Evolutionary conservation across 306 rosid species (phyloP), one percentile per base, ranked within the genome.

Genomic region (Trifolium repens): DNA sequence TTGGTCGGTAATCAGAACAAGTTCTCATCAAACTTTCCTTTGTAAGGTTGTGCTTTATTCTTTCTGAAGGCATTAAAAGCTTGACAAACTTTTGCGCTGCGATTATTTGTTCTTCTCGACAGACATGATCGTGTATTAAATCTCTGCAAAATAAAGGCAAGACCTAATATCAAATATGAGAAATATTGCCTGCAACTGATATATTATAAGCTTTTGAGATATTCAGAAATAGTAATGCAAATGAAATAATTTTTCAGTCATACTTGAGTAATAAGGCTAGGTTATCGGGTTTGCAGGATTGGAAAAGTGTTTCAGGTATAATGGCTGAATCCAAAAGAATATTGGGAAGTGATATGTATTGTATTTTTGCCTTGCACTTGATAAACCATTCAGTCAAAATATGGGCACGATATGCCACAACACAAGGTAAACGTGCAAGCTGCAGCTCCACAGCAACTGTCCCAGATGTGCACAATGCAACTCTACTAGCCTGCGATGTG

Each of bases 381-480:
- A 94, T 79, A 35, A 86, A 68, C 97, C 89, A 90, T 84, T 91
- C 96, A 0, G 97, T 94, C 82, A 94, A 78, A 71, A 91, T 82
- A 85, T 91, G 91, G 35, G 98, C 97, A 79, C 94, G 87, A 77
- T 91, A 94, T 27, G 91, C 94, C 32, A 94, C 91, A 37, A 90
- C 83, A 66, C 96, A 94, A 13, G 98, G 98, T 71, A 86, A 71
- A 47, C 91, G 87, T 43, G 96, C 94, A 84, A 94, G 91, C 84
- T 94, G 96, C 85, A 90, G 5, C 89, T 90, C 97, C 54, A 85
- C 81, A 67, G 91, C 89, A 54, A 84, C 96, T 10, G 98, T 91
- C 67, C 98, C 98, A 11, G 97, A 94, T 73, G 98, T 78, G 78
- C 98, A 94, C 69, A 94, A 82, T 0, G 97, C 97, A 65, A 86